Evolutionary conservation across 352 stramenopile species (phyloP).

Genomic region (Pythium scleroteichum): DNA sequence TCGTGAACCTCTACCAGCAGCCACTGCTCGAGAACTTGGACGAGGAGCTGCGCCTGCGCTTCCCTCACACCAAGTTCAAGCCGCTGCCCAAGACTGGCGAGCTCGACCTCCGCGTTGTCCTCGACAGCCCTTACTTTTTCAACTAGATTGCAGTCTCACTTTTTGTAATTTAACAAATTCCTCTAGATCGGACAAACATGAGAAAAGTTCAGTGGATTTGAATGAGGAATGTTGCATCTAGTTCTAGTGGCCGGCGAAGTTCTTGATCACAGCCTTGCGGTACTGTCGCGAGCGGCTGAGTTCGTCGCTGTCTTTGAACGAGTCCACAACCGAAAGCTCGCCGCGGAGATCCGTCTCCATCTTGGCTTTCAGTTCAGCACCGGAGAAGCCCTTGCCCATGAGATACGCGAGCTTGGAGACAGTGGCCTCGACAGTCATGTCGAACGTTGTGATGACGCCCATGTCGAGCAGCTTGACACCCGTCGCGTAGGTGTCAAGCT

Average conservation of each 20-base stretch:
- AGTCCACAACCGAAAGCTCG: conserved; percentile 77
- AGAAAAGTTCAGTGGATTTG: conserved; percentile 2
- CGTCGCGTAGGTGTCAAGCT: conserved; percentile 93
- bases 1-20: conserved; percentile 97
- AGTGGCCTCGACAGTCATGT: conserved; percentile 97
- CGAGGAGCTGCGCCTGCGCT: conserved; percentile 91
- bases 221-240: background rate
- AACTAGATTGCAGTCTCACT: conserved; percentile 77
- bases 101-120: conserved; percentile 94
- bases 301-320: conserved; percentile 61
- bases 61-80: conserved; percentile 95
- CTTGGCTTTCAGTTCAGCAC: conserved; percentile 66
- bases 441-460: conserved; percentile 93
- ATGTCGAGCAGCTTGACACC: conserved; percentile 87
- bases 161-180: conserved; percentile 31
- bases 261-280: conserved; percentile 76
- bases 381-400: conserved; percentile 86
- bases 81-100: conserved; percentile 91
- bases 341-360: conserved; percentile 86
- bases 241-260: conserved; percentile 67
- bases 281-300: conserved; percentile 61
- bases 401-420: conserved; percentile 95
- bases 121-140: conserved; percentile 98
- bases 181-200: background rate
- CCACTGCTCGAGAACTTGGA: conserved; percentile 96